Percentiles rank a stretch among this genome's conserved stretches.
phyloP scores from a whole-genome alignment of 2,329 filamentous ascomycete genomes.

The Trichoderma brevicompactum region DNA sequence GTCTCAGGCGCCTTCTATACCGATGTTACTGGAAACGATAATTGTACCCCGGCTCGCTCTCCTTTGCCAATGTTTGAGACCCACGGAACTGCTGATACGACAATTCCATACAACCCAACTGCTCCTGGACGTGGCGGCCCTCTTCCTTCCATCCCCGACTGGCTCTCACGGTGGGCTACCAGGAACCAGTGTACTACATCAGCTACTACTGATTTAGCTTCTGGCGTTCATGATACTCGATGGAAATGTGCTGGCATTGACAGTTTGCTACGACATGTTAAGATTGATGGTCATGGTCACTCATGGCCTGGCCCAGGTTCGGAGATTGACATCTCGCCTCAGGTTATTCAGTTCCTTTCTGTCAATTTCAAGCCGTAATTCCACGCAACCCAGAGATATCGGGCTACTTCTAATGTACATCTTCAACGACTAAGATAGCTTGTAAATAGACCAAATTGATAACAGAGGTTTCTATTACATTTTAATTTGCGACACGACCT shows the following conservation, averaged over 20 bases:
- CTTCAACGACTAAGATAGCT: not conserved
- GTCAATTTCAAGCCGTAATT: constrained; percentile 10
- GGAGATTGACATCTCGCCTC: constrained; percentile 6
- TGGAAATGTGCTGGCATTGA: constrained; percentile 31
- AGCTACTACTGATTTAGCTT: constrained; percentile 10
- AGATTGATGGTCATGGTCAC: constrained; percentile 31
- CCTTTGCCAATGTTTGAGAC: constrained; percentile 53
- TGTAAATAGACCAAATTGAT: not conserved
- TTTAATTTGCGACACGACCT: too few species aligned
- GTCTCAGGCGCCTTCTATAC: constrained; percentile 50
- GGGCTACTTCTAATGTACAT: not conserved
- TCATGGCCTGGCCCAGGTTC: constrained; percentile 29
- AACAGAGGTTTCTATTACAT: too few species aligned
- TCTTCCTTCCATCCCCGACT: constrained; percentile 50
- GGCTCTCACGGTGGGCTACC: constrained; percentile 45
- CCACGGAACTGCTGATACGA: constrained; percentile 54
- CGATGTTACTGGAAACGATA: constrained; percentile 36
- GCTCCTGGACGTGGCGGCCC: constrained; percentile 46
- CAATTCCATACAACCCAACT: constrained; percentile 49
- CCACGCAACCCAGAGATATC: too few species aligned
- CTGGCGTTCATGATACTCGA: constrained; percentile 30
- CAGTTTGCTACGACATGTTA: constrained; percentile 32
- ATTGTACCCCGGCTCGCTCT: constrained; percentile 46
- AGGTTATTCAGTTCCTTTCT: constrained; percentile 1
- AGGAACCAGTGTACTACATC: constrained; percentile 33